A percentile compares a stretch with the other conserved stretches of the same genome.
phyloP scores from a whole-genome alignment of 176 grass and related monocot species.

The Dactylis glomerata region DNA sequence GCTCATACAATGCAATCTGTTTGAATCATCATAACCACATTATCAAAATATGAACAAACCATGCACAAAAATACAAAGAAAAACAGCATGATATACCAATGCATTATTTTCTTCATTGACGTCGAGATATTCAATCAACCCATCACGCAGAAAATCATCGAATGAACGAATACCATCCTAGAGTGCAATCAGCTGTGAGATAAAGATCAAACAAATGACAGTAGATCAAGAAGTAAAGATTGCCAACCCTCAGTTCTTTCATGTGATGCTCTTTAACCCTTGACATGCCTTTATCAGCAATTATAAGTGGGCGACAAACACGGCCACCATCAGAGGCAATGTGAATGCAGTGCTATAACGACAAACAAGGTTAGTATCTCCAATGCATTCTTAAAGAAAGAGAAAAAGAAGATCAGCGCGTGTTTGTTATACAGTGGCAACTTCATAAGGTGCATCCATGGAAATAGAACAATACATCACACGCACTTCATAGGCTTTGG shows the following conservation, averaged over 20 bases:
- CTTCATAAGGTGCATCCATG: slow-evolving; percentile 11
- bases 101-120: slow-evolving; percentile 99
- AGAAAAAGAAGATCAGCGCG: not conserved
- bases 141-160: slow-evolving; percentile 92
- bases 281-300: slow-evolving; percentile 89
- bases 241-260: slow-evolving; percentile 80
- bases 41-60: slow-evolving; percentile 16
- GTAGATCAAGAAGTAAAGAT: slow-evolving; percentile 23
- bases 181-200: slow-evolving; percentile 28
- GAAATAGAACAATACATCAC: not conserved
- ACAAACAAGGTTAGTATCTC: slow-evolving; percentile 26
- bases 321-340: slow-evolving; percentile 93
- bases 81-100: slow-evolving; percentile 54
- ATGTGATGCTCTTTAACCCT: slow-evolving; percentile 86
- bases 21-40: slow-evolving; percentile 27
- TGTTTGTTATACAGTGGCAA: not conserved
- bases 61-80: slow-evolving; percentile 19
- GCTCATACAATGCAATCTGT: slow-evolving; percentile 94
- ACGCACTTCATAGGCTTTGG: not conserved
- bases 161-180: slow-evolving; percentile 87
- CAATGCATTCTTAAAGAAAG: slow-evolving; percentile 1
- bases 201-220: slow-evolving; percentile 22
- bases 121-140: slow-evolving; percentile 96
- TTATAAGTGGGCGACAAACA: slow-evolving; percentile 94
- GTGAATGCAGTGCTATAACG: slow-evolving; percentile 72